A percentile compares a stretch with the other conserved stretches of the same genome.
phyloP scores from a whole-genome alignment of 371 early-diverging fungal species.

The Basidiobolus meristosporus region DNA sequence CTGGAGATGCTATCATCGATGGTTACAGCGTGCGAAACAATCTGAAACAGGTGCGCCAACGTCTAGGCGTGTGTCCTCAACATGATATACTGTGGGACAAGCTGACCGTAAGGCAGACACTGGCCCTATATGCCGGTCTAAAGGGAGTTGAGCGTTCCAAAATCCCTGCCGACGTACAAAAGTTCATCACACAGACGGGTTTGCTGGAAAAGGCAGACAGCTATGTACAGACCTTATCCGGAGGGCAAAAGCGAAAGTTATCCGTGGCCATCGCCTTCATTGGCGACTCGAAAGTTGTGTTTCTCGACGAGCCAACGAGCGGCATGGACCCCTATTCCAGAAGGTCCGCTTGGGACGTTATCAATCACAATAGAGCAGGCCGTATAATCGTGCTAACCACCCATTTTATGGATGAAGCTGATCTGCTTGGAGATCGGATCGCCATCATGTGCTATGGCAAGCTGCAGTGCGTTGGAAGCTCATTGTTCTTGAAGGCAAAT shows the following conservation, averaged over 20 bases:
- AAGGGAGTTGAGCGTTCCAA: slow-evolving; percentile 26
- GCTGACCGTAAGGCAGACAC: slow-evolving; percentile 42
- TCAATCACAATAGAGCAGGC: slow-evolving; percentile 18
- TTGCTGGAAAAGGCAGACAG: slow-evolving; percentile 18
- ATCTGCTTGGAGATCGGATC: slow-evolving; percentile 37
- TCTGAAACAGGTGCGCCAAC: slow-evolving; percentile 28
- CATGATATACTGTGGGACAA: no score
- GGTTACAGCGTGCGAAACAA: slow-evolving; percentile 21
- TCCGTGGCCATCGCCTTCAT: no score
- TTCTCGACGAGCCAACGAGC: slow-evolving; percentile 65
- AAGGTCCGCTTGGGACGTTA: background rate
- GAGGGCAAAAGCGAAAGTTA: no score
- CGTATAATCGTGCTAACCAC: slow-evolving; percentile 55
- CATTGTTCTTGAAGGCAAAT: no score
- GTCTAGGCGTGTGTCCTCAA: slow-evolving; percentile 53
- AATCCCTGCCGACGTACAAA: slow-evolving; percentile 15
- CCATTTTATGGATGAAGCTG: slow-evolving; percentile 67
- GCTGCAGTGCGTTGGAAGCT: slow-evolving; percentile 12
- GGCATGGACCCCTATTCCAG: slow-evolving; percentile 7
- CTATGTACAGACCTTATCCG: no score
- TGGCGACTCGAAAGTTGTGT: no score
- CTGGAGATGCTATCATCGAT: slow-evolving; percentile 34
- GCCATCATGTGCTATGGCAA: slow-evolving; percentile 49
- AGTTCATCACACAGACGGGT: slow-evolving; percentile 19
- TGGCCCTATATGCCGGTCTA: slow-evolving; percentile 35